These are phyloP conservation scores for Apiospora rasikravindrae DNA, from an alignment of 2,329 filamentous ascomycete species.

Conservation along the genomic window DNA sequence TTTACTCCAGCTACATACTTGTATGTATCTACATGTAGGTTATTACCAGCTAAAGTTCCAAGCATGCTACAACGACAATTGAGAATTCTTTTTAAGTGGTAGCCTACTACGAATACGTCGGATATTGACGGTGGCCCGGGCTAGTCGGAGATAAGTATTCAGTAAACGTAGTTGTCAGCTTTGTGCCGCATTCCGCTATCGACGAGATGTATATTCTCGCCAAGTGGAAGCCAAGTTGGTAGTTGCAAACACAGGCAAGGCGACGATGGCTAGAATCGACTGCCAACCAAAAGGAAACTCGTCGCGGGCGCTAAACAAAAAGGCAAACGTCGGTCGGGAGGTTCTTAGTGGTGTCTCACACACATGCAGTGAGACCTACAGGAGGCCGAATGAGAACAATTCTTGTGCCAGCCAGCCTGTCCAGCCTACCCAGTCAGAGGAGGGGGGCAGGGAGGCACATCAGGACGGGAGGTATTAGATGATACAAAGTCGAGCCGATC, in stretches of 20 bases:
- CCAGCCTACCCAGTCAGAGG: not conserved
- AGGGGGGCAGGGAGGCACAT: not conserved
- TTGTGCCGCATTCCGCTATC: too few species aligned
- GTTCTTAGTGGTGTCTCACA: not conserved
- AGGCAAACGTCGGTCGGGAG: not conserved
- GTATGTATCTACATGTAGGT: too few species aligned
- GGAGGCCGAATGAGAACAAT: not conserved
- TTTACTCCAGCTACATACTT: not conserved
- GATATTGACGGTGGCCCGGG: too few species aligned
- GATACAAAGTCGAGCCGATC: constrained; percentile 9
- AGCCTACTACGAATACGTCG: too few species aligned
- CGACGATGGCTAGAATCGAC: not conserved
- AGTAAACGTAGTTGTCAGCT: not conserved
- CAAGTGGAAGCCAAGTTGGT: not conserved
- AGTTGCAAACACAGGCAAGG: not conserved
- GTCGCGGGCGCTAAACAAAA: not conserved
- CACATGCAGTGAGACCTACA: constrained; percentile 4
- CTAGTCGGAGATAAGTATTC: too few species aligned
- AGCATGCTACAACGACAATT: too few species aligned
- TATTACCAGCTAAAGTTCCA: too few species aligned
- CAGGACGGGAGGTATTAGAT: too few species aligned
- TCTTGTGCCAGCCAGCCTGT: not conserved
- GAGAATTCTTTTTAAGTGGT: too few species aligned
- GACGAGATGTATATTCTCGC: not conserved
- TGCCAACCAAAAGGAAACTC: not conserved